Base-by-base conservation (phyloP, 768 basidiomycete genomes). In the Myochromella boudieri region DNA sequence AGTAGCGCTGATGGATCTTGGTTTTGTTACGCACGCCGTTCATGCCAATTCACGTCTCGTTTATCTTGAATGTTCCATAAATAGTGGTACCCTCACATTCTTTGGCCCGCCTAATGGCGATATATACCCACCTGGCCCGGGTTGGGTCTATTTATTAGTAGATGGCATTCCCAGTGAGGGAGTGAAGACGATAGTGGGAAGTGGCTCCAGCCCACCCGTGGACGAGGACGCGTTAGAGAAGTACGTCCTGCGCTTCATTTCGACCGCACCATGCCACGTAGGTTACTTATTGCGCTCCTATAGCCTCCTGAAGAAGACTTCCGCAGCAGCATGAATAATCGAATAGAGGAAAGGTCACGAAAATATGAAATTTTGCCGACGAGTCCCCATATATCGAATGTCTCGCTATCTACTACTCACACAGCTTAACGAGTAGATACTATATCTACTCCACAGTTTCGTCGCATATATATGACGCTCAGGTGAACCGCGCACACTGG, bases 101-200 rank as follows among this genome's bases (percentile, higher is more conserved):
- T 68, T 66, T 3, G 82, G 81, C 1, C 90, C 90, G 3, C 84
- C 86, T 2, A 69, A 80, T 55, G 72, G 73, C 1, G 69, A 68
- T 42, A 61, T 91, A 12, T 91, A 91, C 51, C 87, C 91, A 7
- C 90, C 90, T 37, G 90, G 90, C 4, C 88, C 91, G 2, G 90
- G 78, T 10, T 91, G 83, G 80, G 52, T 92, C 10, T 85, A 78
- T 53, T 57, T 90, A n/a, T 68, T 91, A 17, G 76, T 74, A 3
- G 70, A 81, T 44, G 85, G 74, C n/a, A 65, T 86, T 6, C 84
- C 88, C 1, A 87, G 86, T 55, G 64, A 66, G 29, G 87, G 82
- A 1, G 61, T 68, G 52, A 78, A 77, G 60, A 65, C 87, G 1
- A 81, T 90, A 77, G 66, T 91, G 15, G 90, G 90, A 1, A 72